A percentile compares a stretch with the other conserved stretches of the same genome.
Conservation (phyloP, 1,139 yeast genomes). For the Kodamaea ohmeri region DNA sequence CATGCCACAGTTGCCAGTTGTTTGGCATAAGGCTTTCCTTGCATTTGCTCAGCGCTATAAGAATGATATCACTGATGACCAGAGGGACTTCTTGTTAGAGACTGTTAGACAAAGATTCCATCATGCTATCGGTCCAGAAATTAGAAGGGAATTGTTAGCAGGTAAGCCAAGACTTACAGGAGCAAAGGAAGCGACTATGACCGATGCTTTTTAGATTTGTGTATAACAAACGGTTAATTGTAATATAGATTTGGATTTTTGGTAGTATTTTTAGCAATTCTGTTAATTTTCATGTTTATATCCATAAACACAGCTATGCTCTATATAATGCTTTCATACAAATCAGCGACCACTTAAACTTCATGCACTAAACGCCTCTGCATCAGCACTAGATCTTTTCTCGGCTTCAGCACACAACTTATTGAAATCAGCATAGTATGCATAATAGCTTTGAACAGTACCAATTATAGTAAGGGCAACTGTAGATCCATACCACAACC, state of each 20-base stretch:
- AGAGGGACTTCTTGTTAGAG: conserved; percentile 87
- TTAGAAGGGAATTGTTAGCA: conserved; percentile 86
- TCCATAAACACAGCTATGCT: background rate
- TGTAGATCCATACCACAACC: conserved; percentile 55
- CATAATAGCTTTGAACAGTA: conserved; percentile 46
- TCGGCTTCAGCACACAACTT: conserved; percentile 42
- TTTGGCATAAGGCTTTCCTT: conserved; percentile 95
- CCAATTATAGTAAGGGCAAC: conserved; percentile 53
- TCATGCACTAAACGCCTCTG: conserved; percentile 2
- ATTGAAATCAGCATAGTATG: conserved; percentile 40
- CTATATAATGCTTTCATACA: background rate
- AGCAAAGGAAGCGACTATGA: conserved; percentile 36
- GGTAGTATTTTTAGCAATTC: background rate
- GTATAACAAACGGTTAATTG: conserved; percentile 5
- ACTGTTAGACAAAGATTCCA: conserved; percentile 90
- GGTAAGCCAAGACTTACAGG: conserved; percentile 53
- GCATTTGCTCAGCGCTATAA: conserved; percentile 95
- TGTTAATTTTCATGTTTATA: background rate
- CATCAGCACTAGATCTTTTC: conserved; percentile 26
- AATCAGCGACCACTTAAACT: background rate
- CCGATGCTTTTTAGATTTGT: conserved; percentile 33
- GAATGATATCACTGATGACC: conserved; percentile 96
- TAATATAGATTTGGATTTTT: too few relatives aligned
- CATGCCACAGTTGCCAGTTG: conserved; percentile 74
- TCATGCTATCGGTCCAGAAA: conserved; percentile 87